These are phyloP conservation scores for Epipyxis sp. DNA, from an alignment of 108 stramenopile genomes.

Conservation along the genomic window DNA sequence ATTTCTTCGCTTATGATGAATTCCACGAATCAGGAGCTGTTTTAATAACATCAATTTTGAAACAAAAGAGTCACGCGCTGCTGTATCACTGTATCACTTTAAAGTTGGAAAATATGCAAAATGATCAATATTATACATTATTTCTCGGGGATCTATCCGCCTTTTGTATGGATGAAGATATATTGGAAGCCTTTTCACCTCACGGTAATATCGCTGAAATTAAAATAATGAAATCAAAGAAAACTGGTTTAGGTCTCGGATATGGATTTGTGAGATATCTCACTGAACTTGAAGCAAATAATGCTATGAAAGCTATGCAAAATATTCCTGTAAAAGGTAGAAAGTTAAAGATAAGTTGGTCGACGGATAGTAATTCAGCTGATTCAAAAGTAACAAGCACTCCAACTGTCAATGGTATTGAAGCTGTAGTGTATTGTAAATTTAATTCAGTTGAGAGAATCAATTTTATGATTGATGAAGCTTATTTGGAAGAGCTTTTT, in stretches of 20 bases:
- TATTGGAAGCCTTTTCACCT: not conserved
- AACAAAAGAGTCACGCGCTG: too few species aligned
- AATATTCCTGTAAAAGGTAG: not conserved
- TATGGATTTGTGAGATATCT: not conserved
- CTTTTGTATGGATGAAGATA: not conserved
- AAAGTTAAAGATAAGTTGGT: not conserved
- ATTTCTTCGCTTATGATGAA: too few species aligned
- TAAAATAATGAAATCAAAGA: not conserved
- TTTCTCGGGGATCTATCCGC: not conserved
- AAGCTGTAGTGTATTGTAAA: not conserved
- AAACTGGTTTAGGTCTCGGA: not conserved
- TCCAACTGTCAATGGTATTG: not conserved
- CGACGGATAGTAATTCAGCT: not conserved
- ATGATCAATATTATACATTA: too few species aligned
- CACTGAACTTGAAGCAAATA: not conserved
- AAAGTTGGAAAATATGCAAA: too few species aligned
- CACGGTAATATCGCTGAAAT: not conserved
- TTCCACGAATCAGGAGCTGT: too few species aligned
- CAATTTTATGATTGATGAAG: not conserved
- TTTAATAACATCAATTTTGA: too few species aligned
- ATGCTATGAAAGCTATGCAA: not conserved
- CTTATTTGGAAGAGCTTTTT: not conserved
- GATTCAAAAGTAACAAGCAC: not conserved
- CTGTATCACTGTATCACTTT: too few species aligned
- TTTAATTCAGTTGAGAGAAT: not conserved